phyloP scores from a whole-genome alignment of 345 rosid species.

The Arabidopsis suecica region DNA sequence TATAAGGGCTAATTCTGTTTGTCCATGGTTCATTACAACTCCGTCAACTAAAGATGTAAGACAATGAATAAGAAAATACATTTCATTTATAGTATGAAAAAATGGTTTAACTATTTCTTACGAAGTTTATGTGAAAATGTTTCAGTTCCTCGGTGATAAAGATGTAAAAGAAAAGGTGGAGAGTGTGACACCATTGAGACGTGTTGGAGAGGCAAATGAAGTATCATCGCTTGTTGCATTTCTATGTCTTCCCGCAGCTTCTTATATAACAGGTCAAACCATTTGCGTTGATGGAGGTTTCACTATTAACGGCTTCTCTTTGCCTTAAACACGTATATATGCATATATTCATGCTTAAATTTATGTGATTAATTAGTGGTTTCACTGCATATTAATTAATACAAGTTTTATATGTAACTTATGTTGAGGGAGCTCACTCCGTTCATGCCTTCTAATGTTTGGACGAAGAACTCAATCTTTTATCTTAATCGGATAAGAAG shows the following conservation, averaged over 20 bases:
- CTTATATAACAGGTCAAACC: conserved; percentile 77
- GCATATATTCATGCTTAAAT: background rate
- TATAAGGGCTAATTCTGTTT: conserved; percentile 37
- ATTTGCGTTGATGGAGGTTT: conserved; percentile 74
- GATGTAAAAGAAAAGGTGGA: conserved; percentile 48
- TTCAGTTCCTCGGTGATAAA: conserved; percentile 55
- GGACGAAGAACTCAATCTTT: too few relatives aligned
- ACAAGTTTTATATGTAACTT: background rate
- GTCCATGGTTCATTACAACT: conserved; percentile 37
- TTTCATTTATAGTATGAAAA: background rate
- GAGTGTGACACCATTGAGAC: conserved; percentile 64
- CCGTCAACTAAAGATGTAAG: conserved; percentile 18
- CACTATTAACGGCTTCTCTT: conserved; percentile 37
- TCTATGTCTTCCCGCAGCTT: conserved; percentile 78
- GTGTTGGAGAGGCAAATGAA: conserved; percentile 73
- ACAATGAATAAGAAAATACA: background rate
- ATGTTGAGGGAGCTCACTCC: background rate
- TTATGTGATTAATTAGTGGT: background rate
- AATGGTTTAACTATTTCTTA: background rate
- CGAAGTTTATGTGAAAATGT: conserved; percentile 16
- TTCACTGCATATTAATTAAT: background rate
- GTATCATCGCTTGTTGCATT: conserved; percentile 70
- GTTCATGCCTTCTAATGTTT: background rate
- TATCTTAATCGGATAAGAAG: background rate
- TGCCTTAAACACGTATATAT: background rate